A percentile compares a stretch with the other conserved stretches of the same genome.
Conservation (phyloP, 305 asterid genomes). For the Andrographis paniculata region DNA sequence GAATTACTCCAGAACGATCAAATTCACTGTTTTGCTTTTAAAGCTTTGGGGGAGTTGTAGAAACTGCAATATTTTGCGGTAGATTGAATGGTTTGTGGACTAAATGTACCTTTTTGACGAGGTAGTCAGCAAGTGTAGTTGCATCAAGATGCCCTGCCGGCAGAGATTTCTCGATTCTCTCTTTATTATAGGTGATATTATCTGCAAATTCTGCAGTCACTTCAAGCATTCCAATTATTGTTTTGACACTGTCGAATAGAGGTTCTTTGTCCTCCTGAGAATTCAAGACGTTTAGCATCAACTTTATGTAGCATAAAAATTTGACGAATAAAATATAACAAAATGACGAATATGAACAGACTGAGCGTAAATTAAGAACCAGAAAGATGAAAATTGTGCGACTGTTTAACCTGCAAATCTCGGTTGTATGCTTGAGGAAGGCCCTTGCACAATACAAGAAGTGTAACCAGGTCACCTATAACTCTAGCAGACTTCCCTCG, state of each 20-base stretch:
- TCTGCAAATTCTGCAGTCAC: slow-evolving; percentile 94
- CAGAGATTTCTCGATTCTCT: slow-evolving; percentile 56
- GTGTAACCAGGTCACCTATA: slow-evolving; percentile 82
- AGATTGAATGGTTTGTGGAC: not conserved
- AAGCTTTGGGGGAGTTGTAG: not conserved
- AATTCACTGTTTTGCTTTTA: too few species aligned
- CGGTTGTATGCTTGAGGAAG: slow-evolving; percentile 98
- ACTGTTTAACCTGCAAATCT: slow-evolving; percentile 73
- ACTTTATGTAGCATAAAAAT: not conserved
- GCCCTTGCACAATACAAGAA: slow-evolving; percentile 97
- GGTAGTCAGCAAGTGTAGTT: slow-evolving; percentile 94
- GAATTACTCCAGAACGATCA: too few species aligned
- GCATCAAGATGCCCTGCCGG: slow-evolving; percentile 99
- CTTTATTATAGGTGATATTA: slow-evolving; percentile 58
- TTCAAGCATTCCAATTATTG: slow-evolving; percentile 94
- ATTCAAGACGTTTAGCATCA: too few species aligned
- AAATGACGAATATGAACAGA: not conserved
- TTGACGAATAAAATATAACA: not conserved
- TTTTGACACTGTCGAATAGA: slow-evolving; percentile 80
- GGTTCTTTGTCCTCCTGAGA: slow-evolving; percentile 99
- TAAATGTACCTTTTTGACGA: slow-evolving; percentile 69
- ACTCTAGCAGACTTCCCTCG: slow-evolving; percentile 97
- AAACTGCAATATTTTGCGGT: too few species aligned
- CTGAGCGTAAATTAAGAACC: not conserved
- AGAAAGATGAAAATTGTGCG: not conserved